These are phyloP conservation scores for Vanderwaltozyma polyspora DNA, from an alignment of 805 yeast species.

Conservation along the genomic window DNA sequence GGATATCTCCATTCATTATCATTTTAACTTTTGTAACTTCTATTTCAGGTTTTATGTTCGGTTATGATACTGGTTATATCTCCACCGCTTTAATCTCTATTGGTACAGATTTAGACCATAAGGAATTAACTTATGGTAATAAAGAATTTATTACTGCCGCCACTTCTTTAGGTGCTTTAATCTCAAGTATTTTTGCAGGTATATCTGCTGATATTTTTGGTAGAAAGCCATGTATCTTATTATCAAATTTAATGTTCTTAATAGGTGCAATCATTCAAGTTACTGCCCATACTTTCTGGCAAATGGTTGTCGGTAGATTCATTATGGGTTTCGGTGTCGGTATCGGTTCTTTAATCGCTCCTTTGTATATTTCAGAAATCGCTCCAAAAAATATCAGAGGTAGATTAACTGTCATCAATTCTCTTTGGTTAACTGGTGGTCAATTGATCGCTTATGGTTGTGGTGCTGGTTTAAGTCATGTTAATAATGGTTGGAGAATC, in stretches of 20 bases:
- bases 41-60: constrained; percentile 92
- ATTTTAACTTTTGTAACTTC: constrained; percentile 67
- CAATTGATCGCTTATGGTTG: constrained; percentile 89
- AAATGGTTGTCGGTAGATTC: constrained; percentile 85
- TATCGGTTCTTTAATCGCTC: constrained; percentile 87
- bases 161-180: constrained; percentile 84
- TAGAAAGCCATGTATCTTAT: constrained; percentile 72
- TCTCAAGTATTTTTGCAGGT: constrained; percentile 74
- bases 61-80: constrained; percentile 95
- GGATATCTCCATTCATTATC: constrained; percentile 54
- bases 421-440: constrained; percentile 87
- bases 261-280: constrained; percentile 81
- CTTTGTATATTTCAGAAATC: constrained; percentile 80
- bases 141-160: constrained; percentile 90
- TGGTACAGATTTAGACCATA: constrained; percentile 59
- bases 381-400: constrained; percentile 92
- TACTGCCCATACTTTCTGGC: constrained; percentile 72
- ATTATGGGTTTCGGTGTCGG: constrained; percentile 97
- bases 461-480: constrained; percentile 73
- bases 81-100: constrained; percentile 86
- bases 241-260: constrained; percentile 71
- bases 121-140: constrained; percentile 56
- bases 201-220: constrained; percentile 73
- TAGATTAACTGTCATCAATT: constrained; percentile 77
- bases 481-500: constrained; percentile 84